These are phyloP conservation scores for Colletotrichum sublineola DNA, from an alignment of 2,329 filamentous ascomycete species.

Conservation along the genomic window DNA sequence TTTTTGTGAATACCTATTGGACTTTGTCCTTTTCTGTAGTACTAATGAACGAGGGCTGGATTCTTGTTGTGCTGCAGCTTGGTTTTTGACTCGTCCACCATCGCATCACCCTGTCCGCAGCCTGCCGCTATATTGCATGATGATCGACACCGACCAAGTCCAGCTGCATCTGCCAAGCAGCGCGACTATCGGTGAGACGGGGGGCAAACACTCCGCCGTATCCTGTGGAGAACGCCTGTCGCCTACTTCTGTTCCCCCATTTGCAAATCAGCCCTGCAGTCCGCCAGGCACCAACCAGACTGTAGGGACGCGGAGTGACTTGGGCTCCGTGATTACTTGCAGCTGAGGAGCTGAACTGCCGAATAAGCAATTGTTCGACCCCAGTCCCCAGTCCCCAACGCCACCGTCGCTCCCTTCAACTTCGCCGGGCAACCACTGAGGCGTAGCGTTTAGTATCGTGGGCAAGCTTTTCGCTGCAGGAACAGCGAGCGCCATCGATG, in stretches of 20 bases:
- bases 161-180: background rate
- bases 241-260: background rate
- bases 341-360: conserved; percentile 3
- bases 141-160: conserved; percentile 4
- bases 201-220: background rate
- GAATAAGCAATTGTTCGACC: conserved; percentile 24
- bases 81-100: background rate
- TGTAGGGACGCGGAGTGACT: conserved; percentile 11
- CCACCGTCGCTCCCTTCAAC: conserved; percentile 7
- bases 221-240: background rate
- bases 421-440: background rate
- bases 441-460: background rate
- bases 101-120: background rate
- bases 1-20: too few species aligned
- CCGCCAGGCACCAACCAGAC: background rate
- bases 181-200: background rate
- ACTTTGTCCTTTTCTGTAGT: too few species aligned
- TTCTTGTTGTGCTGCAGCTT: background rate
- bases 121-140: conserved; percentile 12
- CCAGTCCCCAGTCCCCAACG: conserved; percentile 16
- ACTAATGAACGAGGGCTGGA: too few species aligned
- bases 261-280: conserved; percentile 13
- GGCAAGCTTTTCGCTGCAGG: conserved; percentile 7
- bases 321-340: conserved; percentile 28
- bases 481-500: background rate